Conservation (phyloP, 805 yeast genomes). For the Saccharomycopsis sp. region DNA sequence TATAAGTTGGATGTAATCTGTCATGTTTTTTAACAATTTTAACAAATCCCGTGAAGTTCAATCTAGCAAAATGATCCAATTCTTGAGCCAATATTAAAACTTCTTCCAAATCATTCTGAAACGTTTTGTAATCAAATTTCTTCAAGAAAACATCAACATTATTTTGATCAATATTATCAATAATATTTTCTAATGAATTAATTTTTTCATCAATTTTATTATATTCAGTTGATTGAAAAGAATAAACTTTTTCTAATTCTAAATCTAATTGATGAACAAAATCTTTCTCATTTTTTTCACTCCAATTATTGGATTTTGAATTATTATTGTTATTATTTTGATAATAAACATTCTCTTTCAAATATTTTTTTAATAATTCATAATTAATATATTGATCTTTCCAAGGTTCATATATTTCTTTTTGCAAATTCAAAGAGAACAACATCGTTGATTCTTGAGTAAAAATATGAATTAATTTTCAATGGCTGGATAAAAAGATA, state of each 20-base stretch:
- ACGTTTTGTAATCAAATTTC: slow-evolving; percentile 45
- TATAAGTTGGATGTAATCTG: slow-evolving; percentile 73
- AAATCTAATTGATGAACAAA: slow-evolving; percentile 59
- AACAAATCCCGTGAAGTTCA: slow-evolving; percentile 89
- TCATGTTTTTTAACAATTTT: slow-evolving; percentile 96
- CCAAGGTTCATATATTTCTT: slow-evolving; percentile 87
- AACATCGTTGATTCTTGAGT: slow-evolving; percentile 39
- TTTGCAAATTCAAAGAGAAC: slow-evolving; percentile 73
- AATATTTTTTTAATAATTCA: slow-evolving; percentile 49
- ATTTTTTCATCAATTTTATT: slow-evolving; percentile 57
- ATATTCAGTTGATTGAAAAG: slow-evolving; percentile 60
- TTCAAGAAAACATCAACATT: slow-evolving; percentile 23
- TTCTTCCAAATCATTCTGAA: slow-evolving; percentile 65
- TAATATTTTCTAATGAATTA: slow-evolving; percentile 49
- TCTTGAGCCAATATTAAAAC: slow-evolving; percentile 68
- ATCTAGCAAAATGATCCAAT: slow-evolving; percentile 79
- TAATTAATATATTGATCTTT: slow-evolving; percentile 59
- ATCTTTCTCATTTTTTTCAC: slow-evolving; percentile 58
- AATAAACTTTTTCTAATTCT: slow-evolving; percentile 67
- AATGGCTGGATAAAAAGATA: too few relatives aligned
- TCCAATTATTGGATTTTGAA: slow-evolving; percentile 33
- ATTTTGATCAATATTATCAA: too few relatives aligned
- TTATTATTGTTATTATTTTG: slow-evolving; percentile 17
- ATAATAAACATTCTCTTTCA: slow-evolving; percentile 54
- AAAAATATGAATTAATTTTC: too few relatives aligned